Base-by-base conservation (phyloP, 139 green algal genomes). In the Trebouxia sp. region DNA sequence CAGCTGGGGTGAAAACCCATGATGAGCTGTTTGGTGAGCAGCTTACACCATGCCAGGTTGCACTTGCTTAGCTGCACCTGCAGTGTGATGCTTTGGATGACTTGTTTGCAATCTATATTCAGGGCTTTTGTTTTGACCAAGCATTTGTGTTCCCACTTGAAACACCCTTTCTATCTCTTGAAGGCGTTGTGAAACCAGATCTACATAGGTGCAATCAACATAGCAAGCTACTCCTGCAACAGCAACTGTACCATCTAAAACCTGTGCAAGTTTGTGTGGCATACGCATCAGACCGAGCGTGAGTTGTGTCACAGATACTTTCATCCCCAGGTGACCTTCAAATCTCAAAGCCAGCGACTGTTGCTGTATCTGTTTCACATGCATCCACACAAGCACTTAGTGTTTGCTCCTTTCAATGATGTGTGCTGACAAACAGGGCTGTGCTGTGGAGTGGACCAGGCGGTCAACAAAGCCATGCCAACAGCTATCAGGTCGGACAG, bases 381-480 rank as follows among this genome's bases (percentile, higher is more conserved):
- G 26, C 14, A 38, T 39, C 5, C 8, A 8, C 35, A 66, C 8
- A 39, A 82, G 65, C 26, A 37, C 10, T 50, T 75, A 48, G 39
- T 72, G 6, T 24, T 43, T n/a, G 50, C 81, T 20, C 67, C 45
- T 10, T 65, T n/a, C n/a, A n/a, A n/a, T n/a, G n/a, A n/a, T n/a
- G n/a, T n/a, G n/a, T n/a, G n/a, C n/a, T 66, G 30, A 42, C 24
- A 10, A 72, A 51, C 85, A 86, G 83, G 85, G 37, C 47, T 89
- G 50, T 74, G 55, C 15, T 89, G 85, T 43, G 58, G 30, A 0
- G 79, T 89, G 38, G 75, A 89, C 56, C 6, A 35, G 7, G 39
- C 28, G 0, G 65, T 38, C 48, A 89, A 89, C 22, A 42, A 6
- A 5, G 84, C 83, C 78, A 43, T 89, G 30, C 85, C 85, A 6